Evolutionary conservation across 139 green algal species (phyloP).

Genomic region (Chlorella vulgaris): DNA sequence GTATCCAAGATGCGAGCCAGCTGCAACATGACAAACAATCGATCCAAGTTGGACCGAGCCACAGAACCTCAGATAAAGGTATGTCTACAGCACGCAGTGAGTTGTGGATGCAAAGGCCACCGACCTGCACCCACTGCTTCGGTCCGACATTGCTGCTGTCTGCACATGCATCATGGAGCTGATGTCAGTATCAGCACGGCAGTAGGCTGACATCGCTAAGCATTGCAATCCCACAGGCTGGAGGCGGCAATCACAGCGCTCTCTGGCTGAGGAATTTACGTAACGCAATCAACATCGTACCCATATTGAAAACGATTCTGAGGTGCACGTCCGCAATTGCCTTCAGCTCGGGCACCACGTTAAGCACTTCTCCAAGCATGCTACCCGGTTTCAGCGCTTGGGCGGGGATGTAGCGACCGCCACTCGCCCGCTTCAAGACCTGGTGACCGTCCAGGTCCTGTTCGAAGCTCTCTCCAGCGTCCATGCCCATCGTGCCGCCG

Average conservation of each 20-base stretch:
- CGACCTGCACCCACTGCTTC: conserved; percentile 73
- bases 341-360: conserved; percentile 81
- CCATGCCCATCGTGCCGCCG: conserved; percentile 89
- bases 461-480: conserved; percentile 50
- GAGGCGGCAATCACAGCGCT: neutral
- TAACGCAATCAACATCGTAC: conserved; percentile 11
- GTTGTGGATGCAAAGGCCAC: no score
- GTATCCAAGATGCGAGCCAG: conserved; percentile 71
- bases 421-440: conserved; percentile 61
- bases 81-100: neutral
- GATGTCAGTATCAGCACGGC: neutral
- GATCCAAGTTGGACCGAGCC: no score
- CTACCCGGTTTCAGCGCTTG: conserved; percentile 45
- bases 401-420: conserved; percentile 37
- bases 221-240: neutral
- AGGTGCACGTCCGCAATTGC: conserved; percentile 82
- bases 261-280: neutral
- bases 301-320: conserved; percentile 35
- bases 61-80: neutral
- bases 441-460: conserved; percentile 38
- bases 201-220: neutral
- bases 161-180: conserved; percentile 16
- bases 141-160: conserved; percentile 72
- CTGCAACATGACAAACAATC: neutral
- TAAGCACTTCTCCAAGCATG: conserved; percentile 60